A percentile compares a stretch with the other conserved stretches of the same genome.
Evolutionary conservation across 2,329 filamentous ascomycete genomes (phyloP).

Genomic region (Pyricularia grisea): DNA sequence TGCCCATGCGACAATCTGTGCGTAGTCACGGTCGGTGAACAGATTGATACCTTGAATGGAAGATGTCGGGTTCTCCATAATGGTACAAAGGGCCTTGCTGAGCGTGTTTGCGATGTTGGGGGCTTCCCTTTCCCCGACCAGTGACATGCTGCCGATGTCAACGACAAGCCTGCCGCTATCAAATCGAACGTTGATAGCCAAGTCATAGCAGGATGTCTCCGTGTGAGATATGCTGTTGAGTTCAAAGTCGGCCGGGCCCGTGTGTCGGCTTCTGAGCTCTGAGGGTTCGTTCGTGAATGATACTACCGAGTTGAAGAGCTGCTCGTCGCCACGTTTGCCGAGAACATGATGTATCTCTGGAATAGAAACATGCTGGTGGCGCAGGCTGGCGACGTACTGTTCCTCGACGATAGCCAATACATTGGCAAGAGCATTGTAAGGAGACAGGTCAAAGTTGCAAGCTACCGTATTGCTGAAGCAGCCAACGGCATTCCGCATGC

Average conservation of each 20-base stretch:
- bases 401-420: constrained; percentile 24
- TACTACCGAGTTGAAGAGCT: constrained; percentile 41
- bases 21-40: constrained; percentile 45
- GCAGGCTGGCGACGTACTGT: constrained; percentile 17
- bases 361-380: constrained; percentile 35
- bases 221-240: constrained; percentile 26
- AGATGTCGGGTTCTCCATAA: constrained; percentile 30
- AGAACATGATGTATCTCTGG: constrained; percentile 37
- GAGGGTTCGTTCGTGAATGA: constrained; percentile 33
- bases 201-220: constrained; percentile 35
- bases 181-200: constrained; percentile 35
- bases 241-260: constrained; percentile 16
- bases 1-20: constrained; percentile 44
- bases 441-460: constrained; percentile 23
- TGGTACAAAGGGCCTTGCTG: constrained; percentile 37
- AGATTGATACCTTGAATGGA: constrained; percentile 37
- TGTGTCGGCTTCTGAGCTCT: constrained; percentile 23
- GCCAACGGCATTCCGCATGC: constrained; percentile 31
- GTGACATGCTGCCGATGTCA: constrained; percentile 32
- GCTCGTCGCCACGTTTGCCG: constrained; percentile 26
- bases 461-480: constrained; percentile 32
- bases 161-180: constrained; percentile 28
- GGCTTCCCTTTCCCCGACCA: constrained; percentile 31
- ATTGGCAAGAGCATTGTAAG: constrained; percentile 20
- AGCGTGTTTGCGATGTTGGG: constrained; percentile 42